These are phyloP conservation scores for Coniochaeta sp. DNA, from an alignment of 2,329 filamentous ascomycete species.

Conservation along the genomic window DNA sequence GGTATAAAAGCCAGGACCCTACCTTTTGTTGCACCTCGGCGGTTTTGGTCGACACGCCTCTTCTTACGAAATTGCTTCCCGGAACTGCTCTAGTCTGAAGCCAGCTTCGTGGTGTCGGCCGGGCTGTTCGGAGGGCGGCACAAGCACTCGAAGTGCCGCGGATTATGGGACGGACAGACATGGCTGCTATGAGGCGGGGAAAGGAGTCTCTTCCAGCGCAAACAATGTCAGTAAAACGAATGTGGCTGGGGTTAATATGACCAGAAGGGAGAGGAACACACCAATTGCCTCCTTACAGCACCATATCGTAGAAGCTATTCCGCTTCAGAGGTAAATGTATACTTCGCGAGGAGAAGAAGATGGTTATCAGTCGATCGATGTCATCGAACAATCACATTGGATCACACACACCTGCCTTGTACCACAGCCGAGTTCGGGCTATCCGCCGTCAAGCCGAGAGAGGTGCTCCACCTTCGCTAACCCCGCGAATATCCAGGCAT, in stretches of 20 bases:
- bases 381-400: slow-evolving; percentile 3
- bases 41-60: slow-evolving; percentile 38
- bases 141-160: slow-evolving; percentile 36
- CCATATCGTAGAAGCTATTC: background rate
- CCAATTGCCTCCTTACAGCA: background rate
- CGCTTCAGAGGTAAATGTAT: background rate
- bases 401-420: no score
- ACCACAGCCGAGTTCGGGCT: background rate
- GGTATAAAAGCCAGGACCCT: slow-evolving; percentile 2
- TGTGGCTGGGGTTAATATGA: no score
- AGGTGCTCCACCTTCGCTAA: background rate
- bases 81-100: slow-evolving; percentile 9
- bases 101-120: slow-evolving; percentile 27
- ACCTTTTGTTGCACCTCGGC: slow-evolving; percentile 56
- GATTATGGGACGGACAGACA: slow-evolving; percentile 38
- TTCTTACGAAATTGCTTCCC: slow-evolving; percentile 16
- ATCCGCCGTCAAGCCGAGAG: background rate
- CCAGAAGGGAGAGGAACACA: background rate
- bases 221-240: background rate
- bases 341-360: background rate
- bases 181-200: slow-evolving; percentile 22
- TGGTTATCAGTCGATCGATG: slow-evolving; percentile 2
- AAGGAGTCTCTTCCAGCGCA: background rate
- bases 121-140: slow-evolving; percentile 30
- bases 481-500: background rate